These are phyloP conservation scores for Theobroma cacao DNA, from an alignment of 345 rosid genomes.

Conservation along the genomic window DNA sequence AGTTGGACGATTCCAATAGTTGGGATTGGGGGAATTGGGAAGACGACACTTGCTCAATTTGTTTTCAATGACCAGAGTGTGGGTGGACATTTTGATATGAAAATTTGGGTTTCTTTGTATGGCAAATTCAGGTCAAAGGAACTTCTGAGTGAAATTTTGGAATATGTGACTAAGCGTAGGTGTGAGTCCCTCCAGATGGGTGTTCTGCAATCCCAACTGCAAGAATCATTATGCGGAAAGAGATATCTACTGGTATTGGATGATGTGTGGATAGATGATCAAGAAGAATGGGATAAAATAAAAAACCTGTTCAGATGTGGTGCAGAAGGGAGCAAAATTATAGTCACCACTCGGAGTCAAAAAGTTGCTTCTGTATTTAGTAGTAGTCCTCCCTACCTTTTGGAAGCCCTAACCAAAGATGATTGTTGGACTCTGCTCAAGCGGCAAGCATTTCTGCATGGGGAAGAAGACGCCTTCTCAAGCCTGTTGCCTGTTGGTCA, in stretches of 20 bases:
- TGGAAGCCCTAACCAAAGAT: constrained; percentile 15
- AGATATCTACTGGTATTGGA: constrained; percentile 25
- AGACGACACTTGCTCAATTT: constrained; percentile 26
- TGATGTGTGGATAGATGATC: constrained; percentile 27
- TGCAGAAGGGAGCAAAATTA: constrained; percentile 17
- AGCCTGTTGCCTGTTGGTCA: constrained; percentile 16
- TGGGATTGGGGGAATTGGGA: constrained; percentile 26
- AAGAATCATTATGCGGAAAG: neutral
- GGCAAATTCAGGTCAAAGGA: constrained; percentile 15
- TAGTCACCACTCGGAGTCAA: constrained; percentile 18
- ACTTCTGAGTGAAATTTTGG: neutral
- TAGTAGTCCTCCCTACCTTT: neutral
- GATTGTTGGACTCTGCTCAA: constrained; percentile 27
- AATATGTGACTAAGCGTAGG: neutral
- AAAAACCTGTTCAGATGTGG: constrained; percentile 11
- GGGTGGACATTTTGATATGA: constrained; percentile 9
- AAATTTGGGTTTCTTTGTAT: constrained; percentile 22
- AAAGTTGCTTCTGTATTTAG: constrained; percentile 15
- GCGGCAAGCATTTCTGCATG: constrained; percentile 13
- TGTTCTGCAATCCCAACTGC: constrained; percentile 18
- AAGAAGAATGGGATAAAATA: constrained; percentile 21
- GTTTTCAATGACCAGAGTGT: constrained; percentile 19
- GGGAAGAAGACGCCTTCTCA: neutral
- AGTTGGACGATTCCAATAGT: constrained; percentile 19
- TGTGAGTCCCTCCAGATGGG: constrained; percentile 15